Percentiles rank a stretch among this genome's conserved stretches.
These are phyloP conservation scores for Lactifluus volemus DNA, from an alignment of 768 basidiomycete species.

Conservation along the genomic window DNA sequence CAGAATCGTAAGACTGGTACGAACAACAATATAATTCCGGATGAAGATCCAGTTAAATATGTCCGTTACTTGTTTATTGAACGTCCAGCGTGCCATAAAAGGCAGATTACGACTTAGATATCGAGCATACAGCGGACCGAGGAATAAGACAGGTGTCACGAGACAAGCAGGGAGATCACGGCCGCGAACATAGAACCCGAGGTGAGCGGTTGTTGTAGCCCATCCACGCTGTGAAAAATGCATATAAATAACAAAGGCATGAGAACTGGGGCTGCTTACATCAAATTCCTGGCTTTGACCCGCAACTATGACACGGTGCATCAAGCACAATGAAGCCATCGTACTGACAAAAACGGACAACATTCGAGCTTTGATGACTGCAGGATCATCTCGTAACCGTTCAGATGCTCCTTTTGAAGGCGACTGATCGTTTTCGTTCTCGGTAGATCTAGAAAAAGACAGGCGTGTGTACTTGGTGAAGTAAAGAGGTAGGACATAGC, in stretches of 20 bases:
- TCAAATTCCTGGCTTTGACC: conserved; percentile 18
- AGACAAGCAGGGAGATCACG: conserved; percentile 42
- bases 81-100: conserved; percentile 43
- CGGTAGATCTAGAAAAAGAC: conserved; percentile 33
- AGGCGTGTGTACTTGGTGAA: conserved; percentile 56
- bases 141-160: conserved; percentile 63
- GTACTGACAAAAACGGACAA: conserved; percentile 60
- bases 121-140: conserved; percentile 63
- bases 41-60: conserved; percentile 46
- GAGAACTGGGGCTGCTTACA: conserved; percentile 17
- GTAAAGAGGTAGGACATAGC: conserved; percentile 83
- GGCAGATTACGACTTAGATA: conserved; percentile 44
- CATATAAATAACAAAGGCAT: not conserved
- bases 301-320: conserved; percentile 37
- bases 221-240: not conserved
- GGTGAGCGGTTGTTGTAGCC: conserved; percentile 20
- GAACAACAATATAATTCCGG: conserved; percentile 58
- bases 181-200: conserved; percentile 21
- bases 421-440: conserved; percentile 17
- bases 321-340: conserved; percentile 41
- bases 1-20: conserved; percentile 17
- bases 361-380: conserved; percentile 75
- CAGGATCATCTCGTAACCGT: conserved; percentile 73
- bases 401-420: conserved; percentile 32
- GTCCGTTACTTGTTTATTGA: conserved; percentile 31